Evolutionary conservation across 768 basidiomycete species (phyloP).

Genomic region (Dentipellis fragilis): DNA sequence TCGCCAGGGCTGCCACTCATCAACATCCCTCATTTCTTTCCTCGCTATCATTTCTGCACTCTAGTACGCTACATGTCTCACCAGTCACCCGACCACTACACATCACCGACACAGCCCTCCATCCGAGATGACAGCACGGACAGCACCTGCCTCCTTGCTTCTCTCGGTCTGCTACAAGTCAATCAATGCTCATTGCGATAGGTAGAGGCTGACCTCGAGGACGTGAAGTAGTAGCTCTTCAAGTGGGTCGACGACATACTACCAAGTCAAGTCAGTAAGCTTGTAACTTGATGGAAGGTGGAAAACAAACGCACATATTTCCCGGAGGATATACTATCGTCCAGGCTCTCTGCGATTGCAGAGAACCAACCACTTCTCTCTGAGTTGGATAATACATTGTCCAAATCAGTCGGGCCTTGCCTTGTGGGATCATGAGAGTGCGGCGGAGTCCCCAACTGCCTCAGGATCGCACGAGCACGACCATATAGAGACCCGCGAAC

Average conservation of each 20-base stretch:
- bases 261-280: not conserved
- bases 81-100: slow-evolving; percentile 5
- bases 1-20: not conserved
- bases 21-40: not conserved
- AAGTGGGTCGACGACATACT: not conserved
- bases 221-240: not conserved
- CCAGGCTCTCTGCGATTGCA: no score
- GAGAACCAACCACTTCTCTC: no score
- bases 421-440: no score
- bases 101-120: slow-evolving; percentile 8
- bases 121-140: not conserved
- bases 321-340: not conserved
- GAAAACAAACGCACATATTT: not conserved
- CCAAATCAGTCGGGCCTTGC: no score
- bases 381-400: no score
- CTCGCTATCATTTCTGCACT: not conserved
- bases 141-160: no score
- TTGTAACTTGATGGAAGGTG: not conserved
- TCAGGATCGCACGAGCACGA: no score
- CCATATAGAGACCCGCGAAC: no score
- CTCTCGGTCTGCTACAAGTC: not conserved
- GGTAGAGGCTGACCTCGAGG: not conserved
- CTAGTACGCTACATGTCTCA: slow-evolving; percentile 4
- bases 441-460: no score
- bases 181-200: no score